Conservation (phyloP, 495 filamentous ascomycete species). For the Saxispiralis lemnorum region DNA sequence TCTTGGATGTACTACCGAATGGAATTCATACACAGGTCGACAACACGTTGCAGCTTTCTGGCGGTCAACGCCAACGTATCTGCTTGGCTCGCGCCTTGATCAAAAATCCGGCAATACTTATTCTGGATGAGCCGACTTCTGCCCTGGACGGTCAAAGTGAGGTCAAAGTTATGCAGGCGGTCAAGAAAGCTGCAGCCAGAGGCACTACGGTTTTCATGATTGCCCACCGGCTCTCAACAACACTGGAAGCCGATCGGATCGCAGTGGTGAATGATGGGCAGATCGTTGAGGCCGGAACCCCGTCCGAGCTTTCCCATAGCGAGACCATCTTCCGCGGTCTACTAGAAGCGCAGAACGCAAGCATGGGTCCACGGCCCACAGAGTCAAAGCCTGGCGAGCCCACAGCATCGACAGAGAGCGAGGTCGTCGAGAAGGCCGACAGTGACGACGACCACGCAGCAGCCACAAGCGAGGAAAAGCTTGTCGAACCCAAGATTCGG, state of each 20-base stretch:
- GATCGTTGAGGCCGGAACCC: constrained; percentile 71
- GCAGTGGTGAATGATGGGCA: constrained; percentile 73
- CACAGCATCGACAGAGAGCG: no score
- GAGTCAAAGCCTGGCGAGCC: no score
- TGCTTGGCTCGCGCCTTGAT: constrained; percentile 87
- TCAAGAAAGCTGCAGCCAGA: constrained; percentile 60
- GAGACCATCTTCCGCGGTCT: constrained; percentile 19
- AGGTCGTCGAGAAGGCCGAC: background rate
- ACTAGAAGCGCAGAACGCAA: constrained; percentile 9
- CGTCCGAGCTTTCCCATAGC: constrained; percentile 8
- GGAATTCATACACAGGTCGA: constrained; percentile 86
- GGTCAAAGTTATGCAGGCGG: constrained; percentile 74
- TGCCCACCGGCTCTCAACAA: constrained; percentile 83
- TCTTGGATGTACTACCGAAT: constrained; percentile 87
- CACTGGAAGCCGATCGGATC: constrained; percentile 80
- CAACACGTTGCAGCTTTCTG: constrained; percentile 79
- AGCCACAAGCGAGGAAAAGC: no score
- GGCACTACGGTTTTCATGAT: constrained; percentile 91
- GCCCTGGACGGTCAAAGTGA: constrained; percentile 92
- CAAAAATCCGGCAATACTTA: constrained; percentile 85
- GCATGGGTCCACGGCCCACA: background rate
- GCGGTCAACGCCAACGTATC: constrained; percentile 92
- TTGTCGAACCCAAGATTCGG: no score
- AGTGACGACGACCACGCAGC: background rate
- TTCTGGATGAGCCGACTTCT: constrained; percentile 59